A percentile compares a stretch with the other conserved stretches of the same genome.
phyloP scores from a whole-genome alignment of 768 basidiomycete genomes.

The Jaapia argillacea region DNA sequence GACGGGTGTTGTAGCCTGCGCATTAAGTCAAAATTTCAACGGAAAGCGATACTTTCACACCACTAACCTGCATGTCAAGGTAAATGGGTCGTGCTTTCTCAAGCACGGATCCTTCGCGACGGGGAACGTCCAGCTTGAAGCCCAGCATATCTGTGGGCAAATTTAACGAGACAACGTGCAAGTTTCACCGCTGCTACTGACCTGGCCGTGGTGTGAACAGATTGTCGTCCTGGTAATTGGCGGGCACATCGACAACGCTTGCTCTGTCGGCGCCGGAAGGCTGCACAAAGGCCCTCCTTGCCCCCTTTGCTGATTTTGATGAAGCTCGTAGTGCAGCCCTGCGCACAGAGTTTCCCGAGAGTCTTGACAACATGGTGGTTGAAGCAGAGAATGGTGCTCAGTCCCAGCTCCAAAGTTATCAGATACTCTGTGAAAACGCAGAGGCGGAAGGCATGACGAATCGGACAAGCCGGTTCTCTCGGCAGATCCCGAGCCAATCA shows the following conservation, averaged over 20 bases:
- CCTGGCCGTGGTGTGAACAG: conserved; percentile 66
- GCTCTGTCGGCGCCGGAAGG: conserved; percentile 78
- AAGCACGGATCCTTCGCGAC: conserved; percentile 42
- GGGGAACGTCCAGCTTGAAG: conserved; percentile 66
- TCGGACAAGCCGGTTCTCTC: no score
- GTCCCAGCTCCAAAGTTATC: conserved; percentile 18
- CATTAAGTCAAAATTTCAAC: no score
- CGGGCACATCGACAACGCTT: conserved; percentile 73
- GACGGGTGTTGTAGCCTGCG: conserved; percentile 90
- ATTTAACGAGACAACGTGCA: no score
- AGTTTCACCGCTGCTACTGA: conserved; percentile 19
- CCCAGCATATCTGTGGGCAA: conserved; percentile 67
- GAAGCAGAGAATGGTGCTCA: conserved; percentile 5
- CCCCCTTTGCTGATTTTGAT: conserved; percentile 7
- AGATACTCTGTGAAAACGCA: conserved; percentile 9
- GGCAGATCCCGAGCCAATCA: no score
- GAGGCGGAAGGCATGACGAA: neutral
- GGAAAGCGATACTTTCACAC: no score
- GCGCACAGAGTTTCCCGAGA: conserved; percentile 15
- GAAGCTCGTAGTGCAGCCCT: conserved; percentile 13
- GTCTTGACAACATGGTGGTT: conserved; percentile 19
- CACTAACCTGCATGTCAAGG: conserved; percentile 87
- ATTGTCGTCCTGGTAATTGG: conserved; percentile 57
- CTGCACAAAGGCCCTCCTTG: conserved; percentile 60
- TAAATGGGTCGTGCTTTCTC: conserved; percentile 85